Conservation (phyloP, 805 yeast species). For the Debaryomyces castellii region DNA sequence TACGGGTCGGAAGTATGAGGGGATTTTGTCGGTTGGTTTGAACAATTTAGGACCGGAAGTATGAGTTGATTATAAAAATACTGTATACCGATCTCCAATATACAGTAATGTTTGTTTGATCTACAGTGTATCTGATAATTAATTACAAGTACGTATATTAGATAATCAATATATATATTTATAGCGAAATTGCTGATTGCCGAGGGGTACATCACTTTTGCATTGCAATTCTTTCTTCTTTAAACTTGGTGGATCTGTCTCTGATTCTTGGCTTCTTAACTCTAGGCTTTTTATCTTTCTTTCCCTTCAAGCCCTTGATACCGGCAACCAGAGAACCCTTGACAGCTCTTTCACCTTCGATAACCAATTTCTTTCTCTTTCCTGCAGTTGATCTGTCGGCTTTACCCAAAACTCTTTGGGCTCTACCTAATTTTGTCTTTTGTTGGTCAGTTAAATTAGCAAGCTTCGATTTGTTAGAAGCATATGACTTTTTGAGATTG, state of each 20-base stretch:
- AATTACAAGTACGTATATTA: background rate
- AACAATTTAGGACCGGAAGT: no score
- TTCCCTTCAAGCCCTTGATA: constrained; percentile 52
- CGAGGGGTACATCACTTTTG: background rate
- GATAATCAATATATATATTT: background rate
- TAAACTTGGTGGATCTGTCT: constrained; percentile 53
- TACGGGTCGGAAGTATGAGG: no score
- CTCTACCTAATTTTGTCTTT: constrained; percentile 79
- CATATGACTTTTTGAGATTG: constrained; percentile 25
- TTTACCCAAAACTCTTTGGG: constrained; percentile 69
- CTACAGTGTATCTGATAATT: no score
- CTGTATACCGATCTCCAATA: no score
- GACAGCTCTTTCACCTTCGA: constrained; percentile 79
- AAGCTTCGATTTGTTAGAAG: constrained; percentile 17
- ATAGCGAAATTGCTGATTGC: no score
- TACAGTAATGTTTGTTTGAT: no score
- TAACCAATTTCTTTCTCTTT: constrained; percentile 29
- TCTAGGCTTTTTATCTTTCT: constrained; percentile 30
- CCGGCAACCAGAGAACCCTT: constrained; percentile 65
- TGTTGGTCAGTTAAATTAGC: constrained; percentile 58
- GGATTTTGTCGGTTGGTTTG: no score
- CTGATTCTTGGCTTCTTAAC: constrained; percentile 60
- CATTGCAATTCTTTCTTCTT: constrained; percentile 18
- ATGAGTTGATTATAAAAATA: no score
- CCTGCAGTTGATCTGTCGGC: constrained; percentile 77